Evolutionary conservation across 1,284 basidiomycete species (phyloP).

Genomic region (Tilletia indica): DNA sequence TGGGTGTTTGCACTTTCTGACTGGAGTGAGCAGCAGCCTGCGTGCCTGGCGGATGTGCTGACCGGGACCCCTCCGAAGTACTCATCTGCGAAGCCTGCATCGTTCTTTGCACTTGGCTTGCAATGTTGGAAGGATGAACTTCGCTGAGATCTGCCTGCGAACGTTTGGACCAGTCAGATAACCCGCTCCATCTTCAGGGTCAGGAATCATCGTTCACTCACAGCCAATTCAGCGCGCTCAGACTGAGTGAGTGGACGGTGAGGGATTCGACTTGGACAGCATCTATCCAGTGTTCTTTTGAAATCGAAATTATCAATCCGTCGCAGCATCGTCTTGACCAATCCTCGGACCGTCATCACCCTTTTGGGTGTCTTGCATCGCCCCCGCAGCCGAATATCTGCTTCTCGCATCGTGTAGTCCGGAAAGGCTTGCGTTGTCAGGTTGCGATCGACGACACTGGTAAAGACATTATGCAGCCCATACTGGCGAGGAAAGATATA

Average conservation of each 20-base stretch:
- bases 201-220: background rate
- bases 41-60: background rate
- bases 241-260: background rate
- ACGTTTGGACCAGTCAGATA: background rate
- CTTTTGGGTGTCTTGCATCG: background rate
- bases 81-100: background rate
- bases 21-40: background rate
- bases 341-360: background rate
- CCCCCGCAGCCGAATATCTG: conserved; percentile 65
- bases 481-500: conserved; percentile 81
- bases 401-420: conserved; percentile 67
- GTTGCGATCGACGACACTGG: conserved; percentile 32
- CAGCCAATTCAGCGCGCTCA: conserved; percentile 3
- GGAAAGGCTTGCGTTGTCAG: conserved; percentile 56
- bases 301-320: background rate
- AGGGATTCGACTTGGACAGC: conserved; percentile 9
- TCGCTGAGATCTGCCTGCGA: conserved; percentile 10
- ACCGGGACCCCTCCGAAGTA: background rate
- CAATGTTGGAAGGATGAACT: background rate
- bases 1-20: background rate
- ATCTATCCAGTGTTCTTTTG: conserved; percentile 1
- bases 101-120: background rate
- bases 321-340: background rate
- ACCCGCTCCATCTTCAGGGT: background rate
- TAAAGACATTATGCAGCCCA: conserved; percentile 66